Conservation (phyloP, 1,284 basidiomycete species). For the Ceratobasidium sp. region DNA sequence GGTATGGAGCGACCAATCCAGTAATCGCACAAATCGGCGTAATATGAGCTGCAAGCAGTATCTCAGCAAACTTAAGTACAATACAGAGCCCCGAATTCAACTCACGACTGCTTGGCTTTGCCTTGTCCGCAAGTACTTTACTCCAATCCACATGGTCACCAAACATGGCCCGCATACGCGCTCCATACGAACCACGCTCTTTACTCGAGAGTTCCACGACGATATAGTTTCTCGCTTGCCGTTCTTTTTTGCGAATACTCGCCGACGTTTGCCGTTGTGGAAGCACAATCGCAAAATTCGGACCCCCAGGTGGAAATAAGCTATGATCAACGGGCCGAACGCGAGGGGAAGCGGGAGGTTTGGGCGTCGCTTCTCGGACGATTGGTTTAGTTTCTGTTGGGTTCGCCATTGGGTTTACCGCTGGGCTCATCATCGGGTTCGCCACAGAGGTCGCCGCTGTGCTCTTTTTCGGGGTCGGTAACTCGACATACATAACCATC, state of each 20-base stretch:
- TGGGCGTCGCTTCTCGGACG: background rate
- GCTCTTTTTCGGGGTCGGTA: slow-evolving; percentile 13
- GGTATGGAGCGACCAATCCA: slow-evolving; percentile 64
- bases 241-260: background rate
- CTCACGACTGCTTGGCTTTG: slow-evolving; percentile 47
- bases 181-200: slow-evolving; percentile 28
- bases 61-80: background rate
- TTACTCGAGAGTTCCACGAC: slow-evolving; percentile 41
- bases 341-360: background rate
- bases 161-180: slow-evolving; percentile 47
- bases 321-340: background rate
- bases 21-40: slow-evolving; percentile 57
- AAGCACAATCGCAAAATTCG: slow-evolving; percentile 39
- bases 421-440: too few species aligned
- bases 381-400: background rate
- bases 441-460: background rate
- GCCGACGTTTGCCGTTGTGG: background rate
- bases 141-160: slow-evolving; percentile 57
- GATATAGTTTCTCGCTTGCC: slow-evolving; percentile 45
- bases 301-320: slow-evolving; percentile 32
- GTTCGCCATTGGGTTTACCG: background rate
- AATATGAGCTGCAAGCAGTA: slow-evolving; percentile 33
- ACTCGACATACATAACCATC: slow-evolving; percentile 40
- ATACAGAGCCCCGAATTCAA: slow-evolving; percentile 36
- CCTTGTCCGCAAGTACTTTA: slow-evolving; percentile 39